Conservation (phyloP, 257 asterid genomes). For the Ilex aquifolium region DNA sequence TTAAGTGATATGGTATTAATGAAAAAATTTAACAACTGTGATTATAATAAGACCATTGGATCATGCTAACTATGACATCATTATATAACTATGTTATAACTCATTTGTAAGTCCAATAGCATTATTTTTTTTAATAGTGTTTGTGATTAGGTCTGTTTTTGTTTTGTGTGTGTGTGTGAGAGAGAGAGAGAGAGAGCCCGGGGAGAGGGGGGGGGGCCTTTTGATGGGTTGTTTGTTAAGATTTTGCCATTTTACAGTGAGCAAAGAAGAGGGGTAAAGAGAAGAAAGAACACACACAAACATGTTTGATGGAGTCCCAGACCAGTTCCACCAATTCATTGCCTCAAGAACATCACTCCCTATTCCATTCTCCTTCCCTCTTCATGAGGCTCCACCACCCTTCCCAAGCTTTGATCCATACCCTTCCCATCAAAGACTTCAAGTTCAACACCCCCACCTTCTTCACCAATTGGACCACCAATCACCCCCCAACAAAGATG, state of each 20-base stretch:
- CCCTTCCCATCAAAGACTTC: constrained; percentile 16
- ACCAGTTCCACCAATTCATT: constrained; percentile 52
- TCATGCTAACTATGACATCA: too few species aligned
- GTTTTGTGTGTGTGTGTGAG: too few species aligned
- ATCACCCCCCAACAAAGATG: constrained; percentile 2
- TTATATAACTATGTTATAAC: neutral
- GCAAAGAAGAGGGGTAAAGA: constrained; percentile 1
- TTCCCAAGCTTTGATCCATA: constrained; percentile 37
- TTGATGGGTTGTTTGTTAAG: neutral
- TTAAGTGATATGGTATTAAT: too few species aligned
- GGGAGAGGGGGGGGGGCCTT: neutral
- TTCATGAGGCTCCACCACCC: constrained; percentile 24
- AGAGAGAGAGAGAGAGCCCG: too few species aligned
- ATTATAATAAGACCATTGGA: too few species aligned
- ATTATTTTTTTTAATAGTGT: too few species aligned
- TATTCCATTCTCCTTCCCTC: constrained; percentile 32
- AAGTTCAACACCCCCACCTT: constrained; percentile 5
- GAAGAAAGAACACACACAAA: neutral
- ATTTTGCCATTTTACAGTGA: constrained; percentile 9
- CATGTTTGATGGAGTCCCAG: constrained; percentile 64
- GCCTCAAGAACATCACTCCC: constrained; percentile 37
- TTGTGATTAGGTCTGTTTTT: too few species aligned
- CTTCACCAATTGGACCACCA: constrained; percentile 16
- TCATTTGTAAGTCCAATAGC: neutral
- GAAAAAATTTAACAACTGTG: too few species aligned